phyloP scores from a whole-genome alignment of 129 eudicot species.

The Sambucus nigra region DNA sequence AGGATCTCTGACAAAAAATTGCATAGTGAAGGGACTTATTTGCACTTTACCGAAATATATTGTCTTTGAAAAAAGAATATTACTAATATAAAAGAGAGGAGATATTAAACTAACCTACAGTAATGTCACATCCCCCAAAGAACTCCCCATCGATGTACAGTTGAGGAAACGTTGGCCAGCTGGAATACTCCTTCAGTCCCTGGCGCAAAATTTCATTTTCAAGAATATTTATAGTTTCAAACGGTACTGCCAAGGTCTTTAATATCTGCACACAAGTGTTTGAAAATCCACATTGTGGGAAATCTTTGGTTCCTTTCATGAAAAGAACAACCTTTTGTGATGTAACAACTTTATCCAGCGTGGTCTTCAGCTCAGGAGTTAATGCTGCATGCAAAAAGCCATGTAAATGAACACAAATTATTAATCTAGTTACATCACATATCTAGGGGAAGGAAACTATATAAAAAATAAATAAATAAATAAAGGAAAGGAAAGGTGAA shows the following conservation, averaged over 20 bases:
- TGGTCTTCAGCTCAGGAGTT: constrained; percentile 67
- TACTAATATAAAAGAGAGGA: background rate
- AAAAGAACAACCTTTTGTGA: constrained; percentile 81
- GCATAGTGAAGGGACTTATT: too few species aligned
- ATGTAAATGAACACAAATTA: background rate
- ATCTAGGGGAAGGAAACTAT: background rate
- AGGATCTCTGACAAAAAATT: too few species aligned
- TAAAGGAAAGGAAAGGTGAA: too few species aligned
- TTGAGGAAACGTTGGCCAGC: constrained; percentile 98
- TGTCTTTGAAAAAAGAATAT: too few species aligned
- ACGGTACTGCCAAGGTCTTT: constrained; percentile 57
- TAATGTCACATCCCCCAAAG: constrained; percentile 95
- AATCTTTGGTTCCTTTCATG: constrained; percentile 96
- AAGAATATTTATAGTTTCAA: constrained; percentile 75
- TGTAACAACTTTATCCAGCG: constrained; percentile 78
- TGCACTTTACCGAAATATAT: too few species aligned
- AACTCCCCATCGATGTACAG: constrained; percentile 92
- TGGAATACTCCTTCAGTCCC: constrained; percentile 88
- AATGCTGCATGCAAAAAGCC: constrained; percentile 83
- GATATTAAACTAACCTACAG: constrained; percentile 43
- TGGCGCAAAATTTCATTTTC: constrained; percentile 79
- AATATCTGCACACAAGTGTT: constrained; percentile 83
- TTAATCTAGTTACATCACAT: background rate
- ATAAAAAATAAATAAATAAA: too few species aligned
- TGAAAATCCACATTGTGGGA: constrained; percentile 96